Percentiles rank a stretch among this genome's conserved stretches.
These are phyloP conservation scores for Botrytis squamosa DNA, from an alignment of 2,329 filamentous ascomycete genomes.

Conservation along the genomic window DNA sequence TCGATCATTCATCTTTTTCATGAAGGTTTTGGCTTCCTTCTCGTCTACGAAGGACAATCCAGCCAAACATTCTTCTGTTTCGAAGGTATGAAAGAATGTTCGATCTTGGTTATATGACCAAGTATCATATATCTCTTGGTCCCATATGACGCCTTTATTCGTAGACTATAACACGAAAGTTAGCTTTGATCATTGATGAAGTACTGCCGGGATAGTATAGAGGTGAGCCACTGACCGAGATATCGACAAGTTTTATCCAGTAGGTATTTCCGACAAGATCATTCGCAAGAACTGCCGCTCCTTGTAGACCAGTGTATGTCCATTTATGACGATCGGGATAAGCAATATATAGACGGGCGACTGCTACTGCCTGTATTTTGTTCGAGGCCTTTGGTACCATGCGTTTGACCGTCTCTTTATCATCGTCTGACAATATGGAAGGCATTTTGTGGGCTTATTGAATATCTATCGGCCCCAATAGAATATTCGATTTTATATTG, in stretches of 20 bases:
- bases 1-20: slow-evolving; percentile 94
- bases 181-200: slow-evolving; percentile 22
- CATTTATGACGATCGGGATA: slow-evolving; percentile 83
- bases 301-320: slow-evolving; percentile 92
- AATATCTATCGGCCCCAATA: neutral
- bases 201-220: neutral
- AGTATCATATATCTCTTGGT: slow-evolving; percentile 95
- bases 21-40: slow-evolving; percentile 95
- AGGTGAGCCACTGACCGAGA: slow-evolving; percentile 66
- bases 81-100: slow-evolving; percentile 96
- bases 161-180: slow-evolving; percentile 59
- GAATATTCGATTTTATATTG: neutral
- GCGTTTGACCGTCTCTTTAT: slow-evolving; percentile 95
- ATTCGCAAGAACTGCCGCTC: slow-evolving; percentile 86
- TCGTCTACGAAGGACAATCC: slow-evolving; percentile 92
- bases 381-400: slow-evolving; percentile 90
- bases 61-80: slow-evolving; percentile 87
- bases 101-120: slow-evolving; percentile 96
- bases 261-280: slow-evolving; percentile 93
- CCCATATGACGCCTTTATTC: slow-evolving; percentile 86
- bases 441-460: slow-evolving; percentile 35
- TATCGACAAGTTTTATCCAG: slow-evolving; percentile 96
- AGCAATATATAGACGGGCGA: slow-evolving; percentile 89
- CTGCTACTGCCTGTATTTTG: slow-evolving; percentile 95
- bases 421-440: slow-evolving; percentile 75